Evolutionary conservation across 2,329 filamentous ascomycete genomes (phyloP), one percentile per base, ranked within the genome.

Genomic region (Escovopsis sp.): DNA sequence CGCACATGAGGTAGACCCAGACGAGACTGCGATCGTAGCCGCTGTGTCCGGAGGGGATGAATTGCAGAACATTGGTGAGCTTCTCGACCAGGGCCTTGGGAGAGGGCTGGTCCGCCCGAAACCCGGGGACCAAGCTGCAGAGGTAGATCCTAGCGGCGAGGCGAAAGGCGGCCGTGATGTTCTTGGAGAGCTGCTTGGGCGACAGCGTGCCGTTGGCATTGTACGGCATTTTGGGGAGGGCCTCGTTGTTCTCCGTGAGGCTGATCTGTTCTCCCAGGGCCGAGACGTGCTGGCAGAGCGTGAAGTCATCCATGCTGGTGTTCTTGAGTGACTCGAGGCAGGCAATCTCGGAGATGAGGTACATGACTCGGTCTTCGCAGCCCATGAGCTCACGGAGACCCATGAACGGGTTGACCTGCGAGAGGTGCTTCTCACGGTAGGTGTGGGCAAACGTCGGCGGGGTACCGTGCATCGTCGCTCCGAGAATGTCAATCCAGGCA

Each of bases 331-430:
- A 81, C 56, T 96, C 90, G 35, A 98, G 75, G 58, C 90, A 96
- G 36, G 88, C 84, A 48, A 96, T 94, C 61, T 98, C 90, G 2
- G 86, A 93, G 54, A 98, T 93, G 48, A 96, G 68, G 57, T 94
- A 96, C 86, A 98, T 94, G 59, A 96, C 81, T 16, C 78, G 76
- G 60, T 98, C 90, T 44, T 96, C 88, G 57, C 90, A 96, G 46
- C 90, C 90, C 87, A 96, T 96, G 35, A 96, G 71, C 62, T 93
- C 86, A 35, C 80, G 77, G 27, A 98, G 70, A 10, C 90, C 90
- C 12, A 78, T 65, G 37, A 66, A 72, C 16, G 67, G 60, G 55
- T 72, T 71, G 43, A 61, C 56, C 10, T 61, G 55, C 9, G 83
- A 81, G 35, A 94, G 72, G 56, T 94, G 84, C 68, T 94, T 93